Conservation (phyloP, 2,329 filamentous ascomycete genomes). For the Calonectria montana region DNA sequence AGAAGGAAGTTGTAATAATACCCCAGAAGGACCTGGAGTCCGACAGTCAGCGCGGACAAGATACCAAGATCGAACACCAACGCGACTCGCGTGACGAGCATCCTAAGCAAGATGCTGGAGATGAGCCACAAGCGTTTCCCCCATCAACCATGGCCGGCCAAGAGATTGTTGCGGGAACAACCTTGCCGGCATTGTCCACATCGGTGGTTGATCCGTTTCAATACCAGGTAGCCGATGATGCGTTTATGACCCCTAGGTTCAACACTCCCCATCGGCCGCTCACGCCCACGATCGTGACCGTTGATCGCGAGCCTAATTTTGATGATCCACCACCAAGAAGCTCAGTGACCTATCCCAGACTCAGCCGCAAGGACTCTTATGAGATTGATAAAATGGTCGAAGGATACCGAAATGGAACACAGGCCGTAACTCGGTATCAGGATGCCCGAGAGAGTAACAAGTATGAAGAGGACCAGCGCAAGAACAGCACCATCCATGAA, state of each 20-base stretch:
- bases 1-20: conserved; percentile 41
- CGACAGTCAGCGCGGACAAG: conserved; percentile 38
- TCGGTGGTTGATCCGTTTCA: conserved; percentile 67
- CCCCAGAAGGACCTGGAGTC: conserved; percentile 37
- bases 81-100: conserved; percentile 44
- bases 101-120: conserved; percentile 36
- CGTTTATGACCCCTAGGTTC: conserved; percentile 59
- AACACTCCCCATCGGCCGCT: conserved; percentile 55
- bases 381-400: conserved; percentile 54
- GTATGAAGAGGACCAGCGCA: conserved; percentile 54
- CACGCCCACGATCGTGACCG: conserved; percentile 63
- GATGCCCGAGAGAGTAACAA: conserved; percentile 38
- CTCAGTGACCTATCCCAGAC: conserved; percentile 47
- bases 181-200: conserved; percentile 37
- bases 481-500: conserved; percentile 58
- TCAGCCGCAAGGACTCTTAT: conserved; percentile 63
- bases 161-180: conserved; percentile 40
- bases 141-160: conserved; percentile 43
- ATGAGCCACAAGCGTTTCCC: conserved; percentile 43
- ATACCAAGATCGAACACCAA: conserved; percentile 44
- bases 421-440: conserved; percentile 28
- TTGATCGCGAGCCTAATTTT: conserved; percentile 66
- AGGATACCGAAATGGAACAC: conserved; percentile 41
- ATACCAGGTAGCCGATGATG: conserved; percentile 65
- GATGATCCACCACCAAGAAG: conserved; percentile 48